These are phyloP conservation scores for Pseudoturritis turrita DNA, from an alignment of 345 rosid genomes.

Conservation along the genomic window DNA sequence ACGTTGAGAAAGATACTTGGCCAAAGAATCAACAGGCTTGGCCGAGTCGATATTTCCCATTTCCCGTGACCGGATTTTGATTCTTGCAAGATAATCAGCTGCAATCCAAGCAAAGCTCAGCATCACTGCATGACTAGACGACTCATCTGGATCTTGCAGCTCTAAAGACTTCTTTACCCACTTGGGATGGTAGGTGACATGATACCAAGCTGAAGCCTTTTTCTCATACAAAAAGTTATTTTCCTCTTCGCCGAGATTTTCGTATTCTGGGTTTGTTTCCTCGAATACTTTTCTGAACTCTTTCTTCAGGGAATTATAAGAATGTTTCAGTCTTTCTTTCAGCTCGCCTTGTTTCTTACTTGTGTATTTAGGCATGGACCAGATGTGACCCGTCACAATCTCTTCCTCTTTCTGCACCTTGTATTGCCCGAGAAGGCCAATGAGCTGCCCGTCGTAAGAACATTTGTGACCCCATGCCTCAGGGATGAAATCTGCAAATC, in stretches of 20 bases:
- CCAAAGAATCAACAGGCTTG: constrained; percentile 63
- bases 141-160: constrained; percentile 42
- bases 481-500: constrained; percentile 48
- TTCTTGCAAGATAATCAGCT: constrained; percentile 79
- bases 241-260: constrained; percentile 52
- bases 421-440: constrained; percentile 70
- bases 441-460: constrained; percentile 66
- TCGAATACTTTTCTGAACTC: constrained; percentile 69
- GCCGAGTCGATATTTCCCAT: constrained; percentile 33
- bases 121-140: constrained; percentile 33
- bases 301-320: constrained; percentile 63
- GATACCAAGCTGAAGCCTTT: constrained; percentile 96
- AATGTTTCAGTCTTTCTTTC: constrained; percentile 69
- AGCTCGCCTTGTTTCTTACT: constrained; percentile 75
- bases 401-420: constrained; percentile 86
- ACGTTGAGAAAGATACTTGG: constrained; percentile 58
- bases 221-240: constrained; percentile 52
- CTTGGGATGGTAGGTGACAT: constrained; percentile 68
- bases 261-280: constrained; percentile 39
- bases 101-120: constrained; percentile 92
- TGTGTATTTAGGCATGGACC: constrained; percentile 78
- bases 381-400: constrained; percentile 85
- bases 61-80: constrained; percentile 48
- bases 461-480: constrained; percentile 85
- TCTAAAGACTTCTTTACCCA: constrained; percentile 59